Evolutionary conservation across 2,329 filamentous ascomycete species (phyloP).

Genomic region (Colletotrichum limetticola): DNA sequence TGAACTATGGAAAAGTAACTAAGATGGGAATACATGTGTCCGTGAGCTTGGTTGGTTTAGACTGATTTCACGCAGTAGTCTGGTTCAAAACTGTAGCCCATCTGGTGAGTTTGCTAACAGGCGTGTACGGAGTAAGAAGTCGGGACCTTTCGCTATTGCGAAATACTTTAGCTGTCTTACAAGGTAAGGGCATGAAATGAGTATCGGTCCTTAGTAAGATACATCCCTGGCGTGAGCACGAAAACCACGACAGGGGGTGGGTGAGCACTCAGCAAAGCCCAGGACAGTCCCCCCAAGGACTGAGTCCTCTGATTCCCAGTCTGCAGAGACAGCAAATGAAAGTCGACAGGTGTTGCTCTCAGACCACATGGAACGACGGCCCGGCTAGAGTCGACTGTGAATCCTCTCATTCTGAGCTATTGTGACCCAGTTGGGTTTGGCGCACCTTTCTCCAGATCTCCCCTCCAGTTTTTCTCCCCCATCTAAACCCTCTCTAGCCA

Average conservation of each 20-base stretch:
- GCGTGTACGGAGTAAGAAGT: background rate
- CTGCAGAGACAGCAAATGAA: background rate
- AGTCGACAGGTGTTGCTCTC: conserved; percentile 3
- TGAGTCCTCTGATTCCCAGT: background rate
- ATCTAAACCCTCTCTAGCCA: background rate
- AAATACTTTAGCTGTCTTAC: background rate
- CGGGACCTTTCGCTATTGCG: background rate
- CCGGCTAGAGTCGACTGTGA: conserved; percentile 13
- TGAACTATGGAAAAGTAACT: background rate
- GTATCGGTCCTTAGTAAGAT: background rate
- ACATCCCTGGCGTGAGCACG: background rate
- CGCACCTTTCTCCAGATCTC: conserved; percentile 24
- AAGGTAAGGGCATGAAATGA: background rate
- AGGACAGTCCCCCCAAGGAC: background rate
- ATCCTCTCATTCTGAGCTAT: conserved; percentile 9
- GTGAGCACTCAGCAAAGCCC: background rate
- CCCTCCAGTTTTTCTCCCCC: conserved; percentile 16
- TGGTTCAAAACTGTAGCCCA: background rate
- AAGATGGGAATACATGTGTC: background rate
- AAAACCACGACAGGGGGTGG: background rate
- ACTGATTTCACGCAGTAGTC: too few relatives aligned
- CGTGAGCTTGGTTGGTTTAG: background rate
- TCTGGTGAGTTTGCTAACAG: background rate
- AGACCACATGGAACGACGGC: conserved; percentile 34
- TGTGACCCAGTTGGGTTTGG: conserved; percentile 8